Evolutionary conservation across 164 flowering plant genomes (phyloP).

Genomic region (Echeveria elegans): DNA sequence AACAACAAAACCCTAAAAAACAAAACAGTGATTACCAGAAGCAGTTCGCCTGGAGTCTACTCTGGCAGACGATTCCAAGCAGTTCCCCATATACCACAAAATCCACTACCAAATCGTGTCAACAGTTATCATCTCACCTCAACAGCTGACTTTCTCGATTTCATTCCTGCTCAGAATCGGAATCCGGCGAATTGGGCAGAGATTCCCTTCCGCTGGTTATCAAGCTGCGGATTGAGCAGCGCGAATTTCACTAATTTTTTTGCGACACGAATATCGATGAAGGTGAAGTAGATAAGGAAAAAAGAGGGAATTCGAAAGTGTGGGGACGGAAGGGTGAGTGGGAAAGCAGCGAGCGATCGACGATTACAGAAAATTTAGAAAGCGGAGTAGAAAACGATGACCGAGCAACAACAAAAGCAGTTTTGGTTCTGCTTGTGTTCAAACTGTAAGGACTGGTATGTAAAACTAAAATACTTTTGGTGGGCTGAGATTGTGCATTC

Average conservation of each 20-base stretch:
- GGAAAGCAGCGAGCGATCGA: neutral
- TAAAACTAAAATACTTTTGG: neutral
- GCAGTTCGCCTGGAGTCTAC: neutral
- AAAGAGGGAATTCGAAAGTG: neutral
- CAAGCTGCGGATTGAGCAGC: too few relatives aligned
- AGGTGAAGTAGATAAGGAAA: neutral
- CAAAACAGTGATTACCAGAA: neutral
- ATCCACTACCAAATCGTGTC: too few relatives aligned
- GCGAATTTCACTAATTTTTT: too few relatives aligned
- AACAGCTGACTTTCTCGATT: too few relatives aligned
- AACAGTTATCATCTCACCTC: too few relatives aligned
- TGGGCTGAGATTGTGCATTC: too few relatives aligned
- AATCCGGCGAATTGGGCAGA: too few relatives aligned
- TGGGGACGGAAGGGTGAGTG: neutral
- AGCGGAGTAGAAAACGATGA: neutral
- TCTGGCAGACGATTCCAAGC: neutral
- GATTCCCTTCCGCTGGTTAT: too few relatives aligned
- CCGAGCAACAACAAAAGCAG: neutral
- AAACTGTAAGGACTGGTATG: neutral
- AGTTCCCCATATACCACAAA: slow-evolving; percentile 1
- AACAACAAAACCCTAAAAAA: neutral
- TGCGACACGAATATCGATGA: neutral
- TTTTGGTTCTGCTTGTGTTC: neutral
- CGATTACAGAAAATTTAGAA: neutral
- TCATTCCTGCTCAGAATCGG: too few relatives aligned